Conservation (phyloP, 2,329 filamentous ascomycete genomes). For the Penicillium sclerotigenum region DNA sequence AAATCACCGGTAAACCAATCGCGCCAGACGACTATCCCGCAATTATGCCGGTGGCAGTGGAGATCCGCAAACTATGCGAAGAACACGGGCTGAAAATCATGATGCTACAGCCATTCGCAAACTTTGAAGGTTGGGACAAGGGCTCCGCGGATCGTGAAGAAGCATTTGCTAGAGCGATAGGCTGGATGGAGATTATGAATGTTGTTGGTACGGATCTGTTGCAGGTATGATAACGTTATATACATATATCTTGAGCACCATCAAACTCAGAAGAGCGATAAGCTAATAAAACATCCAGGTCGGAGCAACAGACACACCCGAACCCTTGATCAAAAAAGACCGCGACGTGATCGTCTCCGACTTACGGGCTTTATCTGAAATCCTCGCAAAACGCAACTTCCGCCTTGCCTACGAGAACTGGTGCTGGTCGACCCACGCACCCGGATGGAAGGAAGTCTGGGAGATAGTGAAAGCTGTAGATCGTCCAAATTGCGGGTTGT, state of each 20-base stretch:
- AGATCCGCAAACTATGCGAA: constrained; percentile 55
- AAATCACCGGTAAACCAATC: constrained; percentile 51
- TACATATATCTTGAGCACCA: background rate
- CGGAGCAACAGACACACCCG: constrained; percentile 62
- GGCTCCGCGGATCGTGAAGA: constrained; percentile 58
- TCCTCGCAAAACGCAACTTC: constrained; percentile 56
- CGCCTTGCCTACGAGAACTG: constrained; percentile 75
- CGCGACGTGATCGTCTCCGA: constrained; percentile 57
- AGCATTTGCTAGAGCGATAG: constrained; percentile 60
- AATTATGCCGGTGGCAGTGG: constrained; percentile 53
- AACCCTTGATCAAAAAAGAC: constrained; percentile 50
- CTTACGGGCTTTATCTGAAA: constrained; percentile 61
- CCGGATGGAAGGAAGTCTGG: constrained; percentile 68
- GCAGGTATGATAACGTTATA: constrained; percentile 54
- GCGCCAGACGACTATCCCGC: constrained; percentile 58
- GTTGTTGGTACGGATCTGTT: constrained; percentile 67
- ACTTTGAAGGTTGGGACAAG: constrained; percentile 71
- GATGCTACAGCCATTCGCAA: constrained; percentile 72
- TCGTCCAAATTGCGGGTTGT: constrained; percentile 66
- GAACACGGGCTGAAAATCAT: constrained; percentile 59
- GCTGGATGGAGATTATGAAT: constrained; percentile 71
- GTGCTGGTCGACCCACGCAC: constrained; percentile 73
- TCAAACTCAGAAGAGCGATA: background rate
- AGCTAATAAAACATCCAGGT: constrained; percentile 38
- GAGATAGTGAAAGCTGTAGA: constrained; percentile 62